Conservation (phyloP, 306 rosid genomes). For the Styphnolobium japonicum region DNA sequence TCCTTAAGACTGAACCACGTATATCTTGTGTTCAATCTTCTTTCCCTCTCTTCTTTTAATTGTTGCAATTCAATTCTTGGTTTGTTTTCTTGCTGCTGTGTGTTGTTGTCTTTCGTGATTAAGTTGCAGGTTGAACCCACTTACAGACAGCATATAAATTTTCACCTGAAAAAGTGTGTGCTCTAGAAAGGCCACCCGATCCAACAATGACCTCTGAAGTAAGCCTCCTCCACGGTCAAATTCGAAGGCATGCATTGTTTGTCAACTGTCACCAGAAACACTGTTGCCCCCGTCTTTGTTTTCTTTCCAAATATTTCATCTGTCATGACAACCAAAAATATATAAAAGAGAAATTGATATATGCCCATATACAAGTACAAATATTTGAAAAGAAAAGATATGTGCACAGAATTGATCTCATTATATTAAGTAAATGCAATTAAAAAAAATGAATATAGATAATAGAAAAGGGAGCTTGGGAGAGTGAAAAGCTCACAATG, state of each 20-base stretch:
- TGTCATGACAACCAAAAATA: slow-evolving; percentile 16
- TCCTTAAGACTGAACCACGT: too few species aligned
- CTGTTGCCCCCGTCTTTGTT: slow-evolving; percentile 36
- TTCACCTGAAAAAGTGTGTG: slow-evolving; percentile 67
- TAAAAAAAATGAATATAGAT: neutral
- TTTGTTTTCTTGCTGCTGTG: too few species aligned
- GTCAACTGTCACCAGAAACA: slow-evolving; percentile 27
- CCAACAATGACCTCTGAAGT: slow-evolving; percentile 65
- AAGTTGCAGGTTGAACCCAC: too few species aligned
- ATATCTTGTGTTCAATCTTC: too few species aligned
- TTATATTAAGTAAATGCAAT: neutral
- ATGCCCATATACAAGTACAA: neutral
- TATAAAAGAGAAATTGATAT: neutral
- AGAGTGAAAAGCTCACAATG: slow-evolving; percentile 36
- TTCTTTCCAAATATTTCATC: slow-evolving; percentile 75
- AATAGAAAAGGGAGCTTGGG: neutral
- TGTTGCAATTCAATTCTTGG: too few species aligned
- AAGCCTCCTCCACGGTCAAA: slow-evolving; percentile 45
- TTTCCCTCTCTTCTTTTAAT: too few species aligned
- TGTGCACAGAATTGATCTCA: neutral
- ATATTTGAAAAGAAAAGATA: neutral
- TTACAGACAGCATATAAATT: neutral
- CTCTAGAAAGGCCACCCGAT: slow-evolving; percentile 72
- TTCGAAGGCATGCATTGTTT: slow-evolving; percentile 44
- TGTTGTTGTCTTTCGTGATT: too few species aligned